These are phyloP conservation scores for Pythium diclinum DNA, from an alignment of 352 stramenopile species.

Conservation along the genomic window DNA sequence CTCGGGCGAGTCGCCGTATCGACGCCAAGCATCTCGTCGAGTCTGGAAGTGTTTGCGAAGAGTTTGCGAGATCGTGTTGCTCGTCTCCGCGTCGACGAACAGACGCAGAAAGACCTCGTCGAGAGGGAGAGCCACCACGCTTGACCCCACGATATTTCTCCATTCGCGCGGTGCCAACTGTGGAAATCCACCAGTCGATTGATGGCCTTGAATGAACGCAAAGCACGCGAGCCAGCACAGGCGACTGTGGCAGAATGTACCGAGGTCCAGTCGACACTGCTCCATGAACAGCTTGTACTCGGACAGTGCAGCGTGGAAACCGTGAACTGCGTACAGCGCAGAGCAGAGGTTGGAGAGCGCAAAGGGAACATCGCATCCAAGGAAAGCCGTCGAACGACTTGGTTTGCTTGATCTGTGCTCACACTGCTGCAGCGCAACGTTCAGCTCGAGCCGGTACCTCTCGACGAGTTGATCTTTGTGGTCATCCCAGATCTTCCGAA, in stretches of 20 bases:
- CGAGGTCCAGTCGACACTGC: background rate
- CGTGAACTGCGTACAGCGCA: constrained; percentile 44
- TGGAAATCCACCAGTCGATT: constrained; percentile 31
- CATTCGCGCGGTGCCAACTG: constrained; percentile 50
- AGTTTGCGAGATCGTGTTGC: constrained; percentile 68
- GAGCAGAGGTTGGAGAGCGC: constrained; percentile 66
- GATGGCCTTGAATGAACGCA: constrained; percentile 62
- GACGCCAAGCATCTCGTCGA: constrained; percentile 39
- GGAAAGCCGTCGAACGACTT: background rate
- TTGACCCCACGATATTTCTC: constrained; percentile 36
- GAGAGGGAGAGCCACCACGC: constrained; percentile 38
- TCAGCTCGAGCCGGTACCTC: constrained; percentile 48
- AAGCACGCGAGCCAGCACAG: constrained; percentile 41
- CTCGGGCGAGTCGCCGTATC: constrained; percentile 60
- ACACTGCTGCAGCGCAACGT: constrained; percentile 34
- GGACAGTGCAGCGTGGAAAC: constrained; percentile 46
- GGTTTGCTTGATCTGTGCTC: background rate
- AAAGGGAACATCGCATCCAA: constrained; percentile 29
- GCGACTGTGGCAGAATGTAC: background rate
- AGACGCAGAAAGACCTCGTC: constrained; percentile 61
- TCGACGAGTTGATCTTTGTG: constrained; percentile 21
- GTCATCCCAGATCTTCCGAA: constrained; percentile 27
- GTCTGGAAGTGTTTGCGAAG: constrained; percentile 59
- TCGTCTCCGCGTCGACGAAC: constrained; percentile 70
- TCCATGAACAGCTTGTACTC: constrained; percentile 38